A percentile compares a stretch with the other conserved stretches of the same genome.
These are phyloP conservation scores for Rhododendron henanense DNA, from an alignment of 148 eudicot species.

Conservation along the genomic window DNA sequence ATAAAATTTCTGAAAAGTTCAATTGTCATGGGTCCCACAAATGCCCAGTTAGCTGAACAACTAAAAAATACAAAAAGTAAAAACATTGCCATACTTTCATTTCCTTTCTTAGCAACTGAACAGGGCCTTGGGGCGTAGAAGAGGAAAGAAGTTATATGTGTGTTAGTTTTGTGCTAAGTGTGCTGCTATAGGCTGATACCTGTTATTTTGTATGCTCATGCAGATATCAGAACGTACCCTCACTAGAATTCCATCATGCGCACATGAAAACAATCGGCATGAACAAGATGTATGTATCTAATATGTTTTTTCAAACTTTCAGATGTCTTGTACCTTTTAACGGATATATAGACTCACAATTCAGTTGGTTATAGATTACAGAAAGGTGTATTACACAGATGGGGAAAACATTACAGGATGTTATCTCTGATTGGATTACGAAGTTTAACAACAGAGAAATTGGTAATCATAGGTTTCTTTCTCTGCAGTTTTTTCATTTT, in stretches of 20 bases:
- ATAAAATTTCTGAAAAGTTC: background rate
- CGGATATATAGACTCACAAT: conserved; percentile 8
- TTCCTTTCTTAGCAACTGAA: background rate
- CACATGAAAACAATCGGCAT: conserved; percentile 74
- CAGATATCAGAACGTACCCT: conserved; percentile 60
- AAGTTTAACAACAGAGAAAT: conserved; percentile 62
- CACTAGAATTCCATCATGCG: conserved; percentile 48
- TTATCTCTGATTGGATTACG: conserved; percentile 58
- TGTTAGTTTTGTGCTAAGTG: background rate
- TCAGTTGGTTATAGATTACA: conserved; percentile 55
- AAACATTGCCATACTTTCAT: background rate
- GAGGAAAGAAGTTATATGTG: background rate
- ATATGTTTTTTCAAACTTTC: background rate
- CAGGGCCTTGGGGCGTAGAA: background rate
- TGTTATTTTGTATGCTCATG: conserved; percentile 15
- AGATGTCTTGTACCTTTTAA: background rate
- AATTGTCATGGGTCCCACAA: background rate
- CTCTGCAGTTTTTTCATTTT: background rate
- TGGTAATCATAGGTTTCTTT: conserved; percentile 37
- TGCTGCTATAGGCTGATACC: background rate
- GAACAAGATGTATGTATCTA: conserved; percentile 63
- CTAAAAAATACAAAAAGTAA: background rate
- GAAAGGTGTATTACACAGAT: conserved; percentile 64
- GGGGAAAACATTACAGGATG: conserved; percentile 67
- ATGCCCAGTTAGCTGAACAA: background rate